These are phyloP conservation scores for Brasilioporus rufonigricans DNA, from an alignment of 768 basidiomycete species.

Conservation along the genomic window DNA sequence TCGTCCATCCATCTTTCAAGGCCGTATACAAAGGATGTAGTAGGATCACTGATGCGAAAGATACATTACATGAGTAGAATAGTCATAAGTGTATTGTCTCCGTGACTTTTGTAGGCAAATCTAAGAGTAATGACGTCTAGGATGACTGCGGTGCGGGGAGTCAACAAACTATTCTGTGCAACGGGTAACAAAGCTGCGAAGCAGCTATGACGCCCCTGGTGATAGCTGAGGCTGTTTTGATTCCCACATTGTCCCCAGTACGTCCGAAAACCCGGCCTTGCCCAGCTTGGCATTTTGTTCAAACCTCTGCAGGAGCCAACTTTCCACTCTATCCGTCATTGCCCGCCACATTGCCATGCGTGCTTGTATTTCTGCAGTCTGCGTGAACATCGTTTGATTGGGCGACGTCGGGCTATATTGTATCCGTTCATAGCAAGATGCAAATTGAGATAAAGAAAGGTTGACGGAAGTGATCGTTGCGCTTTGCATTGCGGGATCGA, in stretches of 20 bases:
- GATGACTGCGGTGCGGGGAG: conserved; percentile 9
- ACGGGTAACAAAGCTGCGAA: conserved; percentile 2
- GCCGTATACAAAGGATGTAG: not conserved
- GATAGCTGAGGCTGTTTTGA: conserved; percentile 51
- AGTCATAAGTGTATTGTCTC: conserved; percentile 29
- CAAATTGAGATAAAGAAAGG: conserved; percentile 92
- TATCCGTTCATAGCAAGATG: conserved; percentile 89
- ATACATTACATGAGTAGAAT: conserved; percentile 25
- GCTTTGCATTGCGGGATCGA: conserved; percentile 78
- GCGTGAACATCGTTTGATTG: conserved; percentile 69
- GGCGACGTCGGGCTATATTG: conserved; percentile 72
- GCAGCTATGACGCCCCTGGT: conserved; percentile 28
- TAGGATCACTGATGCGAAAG: not conserved
- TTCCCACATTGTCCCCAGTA: conserved; percentile 77
- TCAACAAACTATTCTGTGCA: conserved; percentile 5
- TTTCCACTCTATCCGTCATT: conserved; percentile 80
- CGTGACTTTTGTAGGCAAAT: conserved; percentile 22
- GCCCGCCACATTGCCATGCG: conserved; percentile 78
- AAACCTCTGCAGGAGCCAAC: conserved; percentile 84
- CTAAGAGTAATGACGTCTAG: conserved; percentile 25
- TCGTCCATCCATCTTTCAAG: not conserved
- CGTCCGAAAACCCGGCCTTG: conserved; percentile 87
- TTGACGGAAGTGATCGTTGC: conserved; percentile 91
- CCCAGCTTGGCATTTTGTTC: conserved; percentile 90
- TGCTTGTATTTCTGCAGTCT: conserved; percentile 91